Base-by-base conservation (phyloP, 2,329 filamentous ascomycete species). In the Sporothrix euskadiensis region DNA sequence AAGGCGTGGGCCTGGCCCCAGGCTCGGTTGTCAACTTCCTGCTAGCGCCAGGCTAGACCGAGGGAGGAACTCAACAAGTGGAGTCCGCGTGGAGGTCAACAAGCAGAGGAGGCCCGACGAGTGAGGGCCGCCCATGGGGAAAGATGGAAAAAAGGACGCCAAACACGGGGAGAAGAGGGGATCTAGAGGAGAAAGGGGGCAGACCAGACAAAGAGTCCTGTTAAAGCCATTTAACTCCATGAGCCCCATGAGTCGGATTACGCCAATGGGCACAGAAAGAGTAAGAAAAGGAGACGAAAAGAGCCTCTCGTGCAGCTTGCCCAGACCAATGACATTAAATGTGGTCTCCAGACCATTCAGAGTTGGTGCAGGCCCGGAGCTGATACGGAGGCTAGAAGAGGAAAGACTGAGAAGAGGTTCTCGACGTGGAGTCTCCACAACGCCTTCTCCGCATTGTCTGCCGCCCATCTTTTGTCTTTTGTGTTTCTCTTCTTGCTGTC, bases 21-120 rank as follows among this genome's bases (percentile, higher is more conserved):
- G 22, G 35, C 32, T 71, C 69, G 69, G 69, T 59, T 71, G 69
- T 57, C 52, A 47, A 71, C 35, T 71, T 71, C 69, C 69, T 59
- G 69, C 35, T 71, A 71, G 69, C 54, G 10, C 30, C 52, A 30
- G 35, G 39, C 69, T 71, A 71, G 54, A 41, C 39, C 32, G 66
- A 47, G 32, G 35, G 8, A 57, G 16, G 35, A 35, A 35, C 35
- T 35, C 35, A 35, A 35, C 5, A 35, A 35, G 66, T 30, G 68
- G 35, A 57, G 68, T 2, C 19, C 30, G 16, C 12, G 22, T 47
- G 63, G 63, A 49, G 12, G 41, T 6, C n/a, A 6, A 44, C 3
- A 41, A 12, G 26, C 26, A 26, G 26, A 26, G 26, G 26, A 26
- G 26, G 26, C 26, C 26, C 26, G 26, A 26, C 26, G 26, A 26